These are phyloP conservation scores for Dothideomycetes sp. DNA, from an alignment of 2,329 filamentous ascomycete species.

Conservation along the genomic window DNA sequence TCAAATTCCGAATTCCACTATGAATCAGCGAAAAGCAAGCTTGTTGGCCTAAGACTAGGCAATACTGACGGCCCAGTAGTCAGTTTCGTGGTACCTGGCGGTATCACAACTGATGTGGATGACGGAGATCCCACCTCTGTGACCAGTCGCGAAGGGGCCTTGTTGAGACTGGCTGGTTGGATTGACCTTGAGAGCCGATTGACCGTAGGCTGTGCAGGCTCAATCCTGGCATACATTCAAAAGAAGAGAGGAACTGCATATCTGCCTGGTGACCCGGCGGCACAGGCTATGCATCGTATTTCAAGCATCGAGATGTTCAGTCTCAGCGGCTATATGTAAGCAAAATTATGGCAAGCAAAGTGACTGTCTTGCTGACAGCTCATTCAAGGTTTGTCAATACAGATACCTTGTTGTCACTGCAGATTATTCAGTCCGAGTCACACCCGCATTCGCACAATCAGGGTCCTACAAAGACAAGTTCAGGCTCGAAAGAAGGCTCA, in stretches of 20 bases:
- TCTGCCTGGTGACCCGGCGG: conserved; percentile 47
- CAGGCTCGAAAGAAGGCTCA: conserved; percentile 64
- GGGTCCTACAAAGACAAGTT: conserved; percentile 50
- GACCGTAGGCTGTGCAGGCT: conserved; percentile 78
- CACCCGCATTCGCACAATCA: conserved; percentile 74
- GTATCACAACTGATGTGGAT: conserved; percentile 24
- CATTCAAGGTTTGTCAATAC: conserved; percentile 64
- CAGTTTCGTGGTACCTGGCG: conserved; percentile 52
- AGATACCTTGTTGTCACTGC: conserved; percentile 71
- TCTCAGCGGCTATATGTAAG: conserved; percentile 50
- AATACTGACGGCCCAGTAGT: conserved; percentile 36
- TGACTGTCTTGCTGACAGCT: conserved; percentile 11
- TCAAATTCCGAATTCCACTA: conserved; percentile 52
- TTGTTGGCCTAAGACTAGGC: conserved; percentile 48
- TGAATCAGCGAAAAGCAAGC: conserved; percentile 53
- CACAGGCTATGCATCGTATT: conserved; percentile 48
- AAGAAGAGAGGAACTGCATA: conserved; percentile 54
- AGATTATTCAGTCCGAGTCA: conserved; percentile 71
- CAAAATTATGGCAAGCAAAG: background rate
- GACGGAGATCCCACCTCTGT: conserved; percentile 22
- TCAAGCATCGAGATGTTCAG: conserved; percentile 63
- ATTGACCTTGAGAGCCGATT: conserved; percentile 64
- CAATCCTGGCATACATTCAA: conserved; percentile 68
- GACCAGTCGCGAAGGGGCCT: conserved; percentile 41
- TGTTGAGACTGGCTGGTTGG: conserved; percentile 57